Base-by-base conservation (phyloP, 2,329 filamentous ascomycete genomes). In the Dichotomopilus funicola region DNA sequence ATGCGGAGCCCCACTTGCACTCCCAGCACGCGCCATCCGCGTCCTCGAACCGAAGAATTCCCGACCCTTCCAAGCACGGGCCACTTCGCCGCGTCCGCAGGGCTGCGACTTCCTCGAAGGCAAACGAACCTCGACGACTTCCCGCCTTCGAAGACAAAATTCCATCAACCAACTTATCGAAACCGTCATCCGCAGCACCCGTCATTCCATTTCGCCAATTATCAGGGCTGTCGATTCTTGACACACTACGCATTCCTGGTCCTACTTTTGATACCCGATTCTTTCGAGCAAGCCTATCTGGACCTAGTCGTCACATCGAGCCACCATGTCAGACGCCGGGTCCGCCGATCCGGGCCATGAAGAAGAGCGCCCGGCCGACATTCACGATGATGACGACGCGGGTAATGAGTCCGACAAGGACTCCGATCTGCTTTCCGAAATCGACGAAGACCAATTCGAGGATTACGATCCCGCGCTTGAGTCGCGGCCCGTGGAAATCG, bases 391-490 rank as follows among this genome's bases (percentile, higher is more conserved):
- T 36, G 51, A 43, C n/a, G 52, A 58, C 38, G 52, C 49, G 27
- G 51, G 37, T 72, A 74, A 54, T 37, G 74, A 75, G 52, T 71
- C 72, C 42, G 82, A 85, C 60, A 74, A 74, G 51, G 80, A 83
- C 10, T 82, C 79, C 0, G 81, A 83, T 61, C 70, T 78, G 41
- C 77, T 87, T 1, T 87, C 83, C 27, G 85, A 88, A 66, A 81
- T 87, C 59, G 85, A 87, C 64, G 85, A 86, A 64, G 78, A 85
- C 53, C 81, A 87, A 64, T 85, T 88, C 59, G 83, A 88, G 59
- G 87, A 87, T 70, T 83, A 88, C 60, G 80, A 80, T 44, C 82
- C 78, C 5, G 81, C 82, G 49, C 78, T 85, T 41, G 81, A 85
- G 66, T 78, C 85, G 65, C 76, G 80, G 31, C 82, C 82, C 0